Percentiles rank a stretch among this genome's conserved stretches.
Conservation (phyloP, 257 asterid species). For the Gentiana dahurica region DNA sequence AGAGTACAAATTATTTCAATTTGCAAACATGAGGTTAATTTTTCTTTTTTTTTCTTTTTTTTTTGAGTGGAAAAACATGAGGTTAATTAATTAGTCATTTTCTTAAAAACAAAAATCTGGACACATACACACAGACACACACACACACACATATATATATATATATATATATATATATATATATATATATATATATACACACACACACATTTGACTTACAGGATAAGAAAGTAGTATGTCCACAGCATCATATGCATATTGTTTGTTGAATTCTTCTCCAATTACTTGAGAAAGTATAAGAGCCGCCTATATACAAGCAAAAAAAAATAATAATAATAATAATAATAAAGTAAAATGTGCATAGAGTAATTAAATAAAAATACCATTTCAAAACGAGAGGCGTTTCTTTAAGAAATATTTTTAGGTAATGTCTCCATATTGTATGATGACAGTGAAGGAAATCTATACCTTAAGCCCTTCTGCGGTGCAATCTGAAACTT, state of each 20-base stretch:
- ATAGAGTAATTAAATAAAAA: too few species aligned
- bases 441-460: not conserved
- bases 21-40: not conserved
- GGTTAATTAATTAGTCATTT: too few species aligned
- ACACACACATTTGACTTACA: constrained; percentile 8
- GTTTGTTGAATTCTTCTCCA: constrained; percentile 21
- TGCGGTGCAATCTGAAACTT: constrained; percentile 42
- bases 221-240: constrained; percentile 31
- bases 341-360: too few species aligned
- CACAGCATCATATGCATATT: constrained; percentile 27
- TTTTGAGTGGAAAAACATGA: too few species aligned
- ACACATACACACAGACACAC: not conserved
- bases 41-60: not conserved
- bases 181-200: not conserved
- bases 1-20: not conserved
- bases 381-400: too few species aligned
- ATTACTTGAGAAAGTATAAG: constrained; percentile 28
- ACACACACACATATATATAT: too few species aligned
- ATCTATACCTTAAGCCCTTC: constrained; percentile 34
- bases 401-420: too few species aligned
- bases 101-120: too few species aligned
- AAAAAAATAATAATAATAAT: not conserved
- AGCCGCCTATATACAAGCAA: constrained; percentile 16
- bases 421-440: not conserved
- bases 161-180: too few species aligned